phyloP scores from a whole-genome alignment of 768 basidiomycete species.

The Tylopilus plumbeoviolaceoides region DNA sequence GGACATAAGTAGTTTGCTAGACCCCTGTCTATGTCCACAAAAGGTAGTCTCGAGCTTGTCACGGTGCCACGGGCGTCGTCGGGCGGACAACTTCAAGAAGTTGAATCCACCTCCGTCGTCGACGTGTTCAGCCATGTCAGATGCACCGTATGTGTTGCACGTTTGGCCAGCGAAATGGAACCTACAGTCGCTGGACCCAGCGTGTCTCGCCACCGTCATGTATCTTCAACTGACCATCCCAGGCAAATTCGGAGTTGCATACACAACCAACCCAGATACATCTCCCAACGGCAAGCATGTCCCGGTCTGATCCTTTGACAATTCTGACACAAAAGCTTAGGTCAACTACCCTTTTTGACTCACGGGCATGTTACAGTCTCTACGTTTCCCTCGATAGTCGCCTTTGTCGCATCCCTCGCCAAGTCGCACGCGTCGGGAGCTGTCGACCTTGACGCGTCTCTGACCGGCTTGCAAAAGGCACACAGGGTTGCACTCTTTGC shows the following conservation, averaged over 20 bases:
- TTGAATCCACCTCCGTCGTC: no score
- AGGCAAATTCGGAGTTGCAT: slow-evolving; percentile 57
- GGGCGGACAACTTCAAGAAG: no score
- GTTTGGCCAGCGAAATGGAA: slow-evolving; percentile 70
- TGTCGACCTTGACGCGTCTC: slow-evolving; percentile 45
- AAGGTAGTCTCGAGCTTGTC: no score
- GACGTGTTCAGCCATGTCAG: slow-evolving; percentile 15
- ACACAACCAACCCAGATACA: slow-evolving; percentile 64
- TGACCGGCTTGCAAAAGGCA: slow-evolving; percentile 46
- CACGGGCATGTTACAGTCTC: slow-evolving; percentile 51
- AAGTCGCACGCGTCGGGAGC: slow-evolving; percentile 28
- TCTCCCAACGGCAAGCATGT: slow-evolving; percentile 63
- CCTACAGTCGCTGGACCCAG: slow-evolving; percentile 62
- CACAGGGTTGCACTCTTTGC: slow-evolving; percentile 59
- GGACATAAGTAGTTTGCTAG: no score
- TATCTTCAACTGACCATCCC: slow-evolving; percentile 68
- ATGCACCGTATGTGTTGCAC: slow-evolving; percentile 38
- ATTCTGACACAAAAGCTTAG: slow-evolving; percentile 33
- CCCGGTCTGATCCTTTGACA: not conserved
- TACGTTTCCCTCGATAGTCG: slow-evolving; percentile 54
- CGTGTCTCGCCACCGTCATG: slow-evolving; percentile 60
- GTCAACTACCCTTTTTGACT: slow-evolving; percentile 67
- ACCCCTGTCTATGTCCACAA: no score
- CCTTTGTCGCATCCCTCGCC: slow-evolving; percentile 48
- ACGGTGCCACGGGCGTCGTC: no score